Evolutionary conservation across 495 filamentous ascomycete genomes (phyloP), one percentile per base, ranked within the genome.

Genomic region (Bombardia bombarda): DNA sequence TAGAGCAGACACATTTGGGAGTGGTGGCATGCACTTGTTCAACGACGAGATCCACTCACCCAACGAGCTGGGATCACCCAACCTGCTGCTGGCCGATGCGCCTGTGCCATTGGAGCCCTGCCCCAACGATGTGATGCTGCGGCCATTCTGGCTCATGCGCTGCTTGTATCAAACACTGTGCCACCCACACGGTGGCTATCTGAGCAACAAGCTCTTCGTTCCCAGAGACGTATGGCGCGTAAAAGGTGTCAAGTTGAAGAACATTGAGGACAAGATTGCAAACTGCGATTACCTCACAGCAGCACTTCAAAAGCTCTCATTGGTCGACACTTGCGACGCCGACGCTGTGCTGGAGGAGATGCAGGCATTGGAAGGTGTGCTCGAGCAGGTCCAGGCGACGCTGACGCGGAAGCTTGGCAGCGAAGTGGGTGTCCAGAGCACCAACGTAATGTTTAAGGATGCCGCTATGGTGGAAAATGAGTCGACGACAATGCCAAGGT

Each of bases 71-170:
- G 80, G 77, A 1, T 80, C 76, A 17, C 82, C 84, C 2, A 86
- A 83, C 49, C 67, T 73, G 6, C 61, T 73, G 26, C 52, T 57
- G 20, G 39, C 56, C 1, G 68, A 69, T 36, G 73, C 70, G 12
- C 90, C 90, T 17, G 67, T 79, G 5, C 80, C 88, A 1, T 73
- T 99, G 12, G 92, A 99, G 50, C 86, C 92, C 13, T 99, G 92
- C 56, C 93, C 92, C 3, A 83, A 80, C 42, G 88, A 92, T 10
- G 77, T 80, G 42, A 75, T 94, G 35, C 75, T 94, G 1, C 82
- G 92, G 12, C 92, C 92, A 3, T 97, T 94, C 65, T 97, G 93
- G 93, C 75, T 97, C 14, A 90, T 98, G 83, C 76, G 93, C 40
- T 83, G 82, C 40, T 71, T 98, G 17, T 95, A 90, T 59, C 88